Evolutionary conservation across 352 stramenopile species (phyloP).

Genomic region (Globisporangium uncinulatum): DNA sequence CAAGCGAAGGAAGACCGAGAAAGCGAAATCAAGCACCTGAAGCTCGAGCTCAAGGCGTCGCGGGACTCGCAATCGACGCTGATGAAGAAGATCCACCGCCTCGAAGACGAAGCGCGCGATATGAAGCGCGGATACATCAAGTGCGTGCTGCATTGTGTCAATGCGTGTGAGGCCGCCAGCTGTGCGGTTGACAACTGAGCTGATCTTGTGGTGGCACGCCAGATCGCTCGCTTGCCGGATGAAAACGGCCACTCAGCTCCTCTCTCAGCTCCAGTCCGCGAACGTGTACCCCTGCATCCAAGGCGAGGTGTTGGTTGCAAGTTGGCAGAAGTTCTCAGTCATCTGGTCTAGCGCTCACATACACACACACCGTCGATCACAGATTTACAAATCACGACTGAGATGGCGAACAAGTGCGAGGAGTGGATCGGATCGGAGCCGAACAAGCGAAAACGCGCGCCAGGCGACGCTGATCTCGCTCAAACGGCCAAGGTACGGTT

Average conservation of each 20-base stretch:
- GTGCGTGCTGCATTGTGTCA: conserved; percentile 16
- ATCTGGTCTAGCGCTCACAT: background rate
- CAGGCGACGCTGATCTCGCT: background rate
- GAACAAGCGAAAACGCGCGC: conserved; percentile 39
- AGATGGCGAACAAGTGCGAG: conserved; percentile 19
- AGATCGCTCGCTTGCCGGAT: conserved; percentile 56
- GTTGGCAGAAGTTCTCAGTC: background rate
- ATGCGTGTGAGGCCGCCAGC: background rate
- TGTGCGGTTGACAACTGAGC: background rate
- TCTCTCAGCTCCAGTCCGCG: conserved; percentile 31
- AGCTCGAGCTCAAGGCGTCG: conserved; percentile 36
- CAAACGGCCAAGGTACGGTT: background rate
- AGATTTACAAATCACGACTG: conserved; percentile 12
- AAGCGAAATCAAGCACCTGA: conserved; percentile 37
- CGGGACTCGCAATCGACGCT: conserved; percentile 39
- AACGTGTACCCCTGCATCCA: conserved; percentile 15
- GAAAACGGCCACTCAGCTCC: conserved; percentile 42
- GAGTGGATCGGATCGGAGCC: conserved; percentile 21
- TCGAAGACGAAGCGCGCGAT: conserved; percentile 28
- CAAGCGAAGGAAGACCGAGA: conserved; percentile 37
- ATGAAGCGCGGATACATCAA: conserved; percentile 56
- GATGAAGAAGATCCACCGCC: conserved; percentile 34
- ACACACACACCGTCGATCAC: background rate
- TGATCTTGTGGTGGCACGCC: background rate
- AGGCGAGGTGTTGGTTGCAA: conserved; percentile 3